Evolutionary conservation across 768 basidiomycete species (phyloP).

Genomic region (Lactifluus rugatus): DNA sequence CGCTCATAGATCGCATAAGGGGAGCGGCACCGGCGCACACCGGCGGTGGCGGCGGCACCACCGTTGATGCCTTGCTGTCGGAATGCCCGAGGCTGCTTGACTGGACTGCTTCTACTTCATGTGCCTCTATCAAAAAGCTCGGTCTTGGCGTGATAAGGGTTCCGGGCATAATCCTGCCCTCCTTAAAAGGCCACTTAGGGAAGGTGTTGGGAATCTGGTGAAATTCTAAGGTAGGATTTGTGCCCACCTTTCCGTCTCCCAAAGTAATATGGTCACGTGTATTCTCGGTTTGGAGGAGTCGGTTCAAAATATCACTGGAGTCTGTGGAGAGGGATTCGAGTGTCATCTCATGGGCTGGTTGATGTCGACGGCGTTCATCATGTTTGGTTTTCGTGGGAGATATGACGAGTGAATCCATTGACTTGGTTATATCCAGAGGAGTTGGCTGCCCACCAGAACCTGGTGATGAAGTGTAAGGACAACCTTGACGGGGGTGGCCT

Average conservation of each 20-base stretch:
- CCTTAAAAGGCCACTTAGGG: neutral
- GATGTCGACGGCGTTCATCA: conserved; percentile 24
- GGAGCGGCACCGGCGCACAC: neutral
- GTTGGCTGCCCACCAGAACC: neutral
- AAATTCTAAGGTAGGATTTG: neutral
- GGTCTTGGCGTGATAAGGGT: conserved; percentile 11
- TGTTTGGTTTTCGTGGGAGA: conserved; percentile 12
- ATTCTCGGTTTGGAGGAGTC: conserved; percentile 38
- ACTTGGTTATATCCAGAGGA: conserved; percentile 2
- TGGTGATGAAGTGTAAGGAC: conserved; percentile 31
- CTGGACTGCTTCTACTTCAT: neutral
- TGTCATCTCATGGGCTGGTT: conserved; percentile 29
- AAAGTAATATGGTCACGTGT: conserved; percentile 27
- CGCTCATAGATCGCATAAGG: conserved; percentile 16
- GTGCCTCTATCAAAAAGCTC: conserved; percentile 9
- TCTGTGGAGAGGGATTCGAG: conserved; percentile 43
- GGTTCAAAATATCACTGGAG: conserved; percentile 38
- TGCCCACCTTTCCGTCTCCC: neutral
- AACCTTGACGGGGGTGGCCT: conserved; percentile 58
- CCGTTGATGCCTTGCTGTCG: conserved; percentile 1
- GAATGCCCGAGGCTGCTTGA: neutral
- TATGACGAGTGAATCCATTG: conserved; percentile 14
- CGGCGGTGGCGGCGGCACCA: neutral
- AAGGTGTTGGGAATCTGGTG: neutral
- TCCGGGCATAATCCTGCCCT: conserved; percentile 19